These are phyloP conservation scores for Schizochytrium sp. DNA, from an alignment of 108 stramenopile species.

Conservation along the genomic window DNA sequence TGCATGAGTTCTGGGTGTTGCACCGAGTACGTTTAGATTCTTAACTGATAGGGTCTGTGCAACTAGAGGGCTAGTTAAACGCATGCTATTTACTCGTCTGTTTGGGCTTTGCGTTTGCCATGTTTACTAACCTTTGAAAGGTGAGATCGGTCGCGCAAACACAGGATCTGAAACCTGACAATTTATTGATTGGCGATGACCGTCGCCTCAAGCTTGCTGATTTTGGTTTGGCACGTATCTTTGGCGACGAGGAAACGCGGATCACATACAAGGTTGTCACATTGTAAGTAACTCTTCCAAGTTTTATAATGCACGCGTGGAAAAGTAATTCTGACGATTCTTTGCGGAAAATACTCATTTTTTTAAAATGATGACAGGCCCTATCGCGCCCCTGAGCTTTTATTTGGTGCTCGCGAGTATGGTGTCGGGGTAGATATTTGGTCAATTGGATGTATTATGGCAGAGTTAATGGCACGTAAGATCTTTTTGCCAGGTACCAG, in stretches of 20 bases:
- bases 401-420: constrained; percentile 90
- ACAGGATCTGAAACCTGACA: constrained; percentile 58
- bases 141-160: neutral
- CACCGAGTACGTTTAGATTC: constrained; percentile 77
- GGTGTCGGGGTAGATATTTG: constrained; percentile 92
- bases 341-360: too few relatives aligned
- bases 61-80: constrained; percentile 76
- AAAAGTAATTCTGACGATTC: neutral
- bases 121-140: constrained; percentile 71
- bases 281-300: constrained; percentile 73
- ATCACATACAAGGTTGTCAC: constrained; percentile 95
- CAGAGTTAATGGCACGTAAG: constrained; percentile 90
- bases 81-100: constrained; percentile 84
- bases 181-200: constrained; percentile 44
- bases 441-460: constrained; percentile 97
- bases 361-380: neutral
- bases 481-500: constrained; percentile 88
- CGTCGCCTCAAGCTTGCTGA: constrained; percentile 85
- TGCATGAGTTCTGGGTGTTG: constrained; percentile 86
- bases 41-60: too few relatives aligned
- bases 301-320: neutral
- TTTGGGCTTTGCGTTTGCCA: constrained; percentile 82
- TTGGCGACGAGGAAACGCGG: constrained; percentile 83
- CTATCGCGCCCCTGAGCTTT: constrained; percentile 97
- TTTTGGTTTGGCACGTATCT: constrained; percentile 93